phyloP scores from a whole-genome alignment of 768 basidiomycete genomes.

The Phlegmacium glaucopus region DNA sequence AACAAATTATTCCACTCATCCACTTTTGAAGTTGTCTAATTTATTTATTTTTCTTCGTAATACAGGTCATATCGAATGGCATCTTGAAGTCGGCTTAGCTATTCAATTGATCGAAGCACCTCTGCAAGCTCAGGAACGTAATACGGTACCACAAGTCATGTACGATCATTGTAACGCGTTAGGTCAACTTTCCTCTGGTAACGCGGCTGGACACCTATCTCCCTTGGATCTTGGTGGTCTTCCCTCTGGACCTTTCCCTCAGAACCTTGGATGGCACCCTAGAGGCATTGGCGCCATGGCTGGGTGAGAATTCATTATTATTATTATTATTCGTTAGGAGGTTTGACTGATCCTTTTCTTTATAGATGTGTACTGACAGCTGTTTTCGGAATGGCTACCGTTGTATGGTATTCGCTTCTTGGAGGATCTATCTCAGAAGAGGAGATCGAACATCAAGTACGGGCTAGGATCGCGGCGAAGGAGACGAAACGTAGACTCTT shows the following conservation, averaged over 20 bases:
- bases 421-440: slow-evolving; percentile 74
- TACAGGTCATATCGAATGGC: slow-evolving; percentile 88
- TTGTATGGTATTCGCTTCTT: slow-evolving; percentile 77
- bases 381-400: slow-evolving; percentile 74
- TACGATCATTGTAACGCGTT: slow-evolving; percentile 71
- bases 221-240: slow-evolving; percentile 68
- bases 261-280: slow-evolving; percentile 68
- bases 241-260: slow-evolving; percentile 66
- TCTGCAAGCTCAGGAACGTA: slow-evolving; percentile 55
- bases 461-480: slow-evolving; percentile 55
- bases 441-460: slow-evolving; percentile 75
- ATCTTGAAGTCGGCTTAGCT: slow-evolving; percentile 81
- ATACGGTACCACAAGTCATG: slow-evolving; percentile 52
- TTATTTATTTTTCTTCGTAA: background rate
- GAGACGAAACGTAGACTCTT: slow-evolving; percentile 47
- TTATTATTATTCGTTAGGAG: slow-evolving; percentile 9
- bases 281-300: slow-evolving; percentile 76
- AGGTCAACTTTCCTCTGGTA: slow-evolving; percentile 63
- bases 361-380: slow-evolving; percentile 78
- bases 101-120: slow-evolving; percentile 85
- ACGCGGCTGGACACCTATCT: slow-evolving; percentile 80
- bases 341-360: slow-evolving; percentile 6
- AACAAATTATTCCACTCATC: slow-evolving; percentile 18
- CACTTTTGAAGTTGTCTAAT: too few species aligned
- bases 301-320: slow-evolving; percentile 39